These are phyloP conservation scores for Fusarium praegraminearum DNA, from an alignment of 2,329 filamentous ascomycete species.

Conservation along the genomic window DNA sequence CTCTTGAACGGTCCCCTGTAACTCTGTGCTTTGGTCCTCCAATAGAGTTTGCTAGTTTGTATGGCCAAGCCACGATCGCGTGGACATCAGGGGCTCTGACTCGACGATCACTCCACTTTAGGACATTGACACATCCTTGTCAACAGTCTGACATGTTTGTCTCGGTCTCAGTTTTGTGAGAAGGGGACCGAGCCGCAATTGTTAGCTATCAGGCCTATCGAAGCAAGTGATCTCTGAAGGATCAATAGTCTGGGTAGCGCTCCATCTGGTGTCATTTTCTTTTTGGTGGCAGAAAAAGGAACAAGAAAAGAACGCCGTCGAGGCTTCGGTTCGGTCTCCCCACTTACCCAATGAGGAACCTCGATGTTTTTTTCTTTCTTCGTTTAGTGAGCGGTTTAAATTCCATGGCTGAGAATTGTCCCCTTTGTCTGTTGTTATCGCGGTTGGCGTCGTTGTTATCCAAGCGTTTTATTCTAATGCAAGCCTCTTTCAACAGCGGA, in stretches of 20 bases:
- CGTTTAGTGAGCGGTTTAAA: neutral
- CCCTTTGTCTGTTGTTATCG: neutral
- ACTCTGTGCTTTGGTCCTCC: neutral
- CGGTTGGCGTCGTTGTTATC: neutral
- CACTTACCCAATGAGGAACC: conserved; percentile 18
- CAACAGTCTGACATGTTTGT: conserved; percentile 1
- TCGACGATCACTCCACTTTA: conserved; percentile 19
- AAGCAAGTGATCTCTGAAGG: neutral
- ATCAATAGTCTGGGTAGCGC: neutral
- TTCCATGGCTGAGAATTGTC: neutral
- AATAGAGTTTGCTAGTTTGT: conserved; percentile 24
- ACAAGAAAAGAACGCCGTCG: neutral
- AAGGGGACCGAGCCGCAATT: neutral
- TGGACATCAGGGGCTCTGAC: conserved; percentile 23
- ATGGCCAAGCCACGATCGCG: conserved; percentile 24
- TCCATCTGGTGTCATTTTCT: neutral
- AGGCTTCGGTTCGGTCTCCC: neutral
- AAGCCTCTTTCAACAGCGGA: conserved; percentile 8
- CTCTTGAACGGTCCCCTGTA: neutral
- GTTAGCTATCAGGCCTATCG: neutral
- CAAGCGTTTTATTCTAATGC: conserved; percentile 17
- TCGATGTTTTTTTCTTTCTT: neutral
- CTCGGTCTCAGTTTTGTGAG: conserved; percentile 1
- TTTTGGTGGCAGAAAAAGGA: neutral
- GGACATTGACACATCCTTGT: neutral